Percentiles rank a stretch among this genome's conserved stretches.
Conservation (phyloP, 2,329 filamentous ascomycete genomes). For the Colletotrichum coccodes region DNA sequence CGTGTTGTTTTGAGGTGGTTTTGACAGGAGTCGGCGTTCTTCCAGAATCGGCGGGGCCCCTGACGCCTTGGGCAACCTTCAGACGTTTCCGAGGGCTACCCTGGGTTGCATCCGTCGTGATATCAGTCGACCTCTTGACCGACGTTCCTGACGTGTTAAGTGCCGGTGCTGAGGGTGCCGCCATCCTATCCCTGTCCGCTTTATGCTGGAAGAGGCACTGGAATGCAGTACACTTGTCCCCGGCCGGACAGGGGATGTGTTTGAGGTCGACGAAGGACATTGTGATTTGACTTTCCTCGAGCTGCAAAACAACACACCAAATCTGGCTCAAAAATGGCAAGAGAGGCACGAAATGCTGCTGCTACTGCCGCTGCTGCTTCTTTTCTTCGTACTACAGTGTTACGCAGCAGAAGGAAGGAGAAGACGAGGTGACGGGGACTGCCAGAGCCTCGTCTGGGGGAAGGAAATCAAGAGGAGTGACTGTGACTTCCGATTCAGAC, state of each 20-base stretch:
- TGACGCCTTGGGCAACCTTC: slow-evolving; percentile 36
- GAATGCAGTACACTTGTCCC: slow-evolving; percentile 58
- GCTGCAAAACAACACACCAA: not conserved
- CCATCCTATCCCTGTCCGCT: slow-evolving; percentile 41
- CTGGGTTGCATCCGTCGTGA: slow-evolving; percentile 36
- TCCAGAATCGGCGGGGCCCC: slow-evolving; percentile 22
- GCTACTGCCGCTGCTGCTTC: slow-evolving; percentile 31
- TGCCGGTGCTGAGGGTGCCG: slow-evolving; percentile 22
- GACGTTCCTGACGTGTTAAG: slow-evolving; percentile 23
- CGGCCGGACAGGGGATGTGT: slow-evolving; percentile 61
- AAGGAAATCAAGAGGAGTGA: not conserved
- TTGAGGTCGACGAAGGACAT: slow-evolving; percentile 49
- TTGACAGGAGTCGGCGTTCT: slow-evolving; percentile 29
- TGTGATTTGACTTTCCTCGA: slow-evolving; percentile 16
- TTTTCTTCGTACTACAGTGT: not conserved
- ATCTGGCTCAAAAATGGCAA: slow-evolving; percentile 30
- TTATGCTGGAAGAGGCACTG: slow-evolving; percentile 61
- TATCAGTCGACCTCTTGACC: slow-evolving; percentile 22
- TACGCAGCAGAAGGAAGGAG: not conserved
- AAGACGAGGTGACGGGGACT: not conserved
- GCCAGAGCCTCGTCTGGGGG: not conserved
- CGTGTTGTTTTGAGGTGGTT: slow-evolving; percentile 34
- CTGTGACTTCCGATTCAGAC: not conserved
- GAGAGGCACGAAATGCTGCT: slow-evolving; percentile 43
- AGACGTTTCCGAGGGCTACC: slow-evolving; percentile 44